phyloP scores from a whole-genome alignment of 345 rosid genomes.

The Reutealis trisperma region DNA sequence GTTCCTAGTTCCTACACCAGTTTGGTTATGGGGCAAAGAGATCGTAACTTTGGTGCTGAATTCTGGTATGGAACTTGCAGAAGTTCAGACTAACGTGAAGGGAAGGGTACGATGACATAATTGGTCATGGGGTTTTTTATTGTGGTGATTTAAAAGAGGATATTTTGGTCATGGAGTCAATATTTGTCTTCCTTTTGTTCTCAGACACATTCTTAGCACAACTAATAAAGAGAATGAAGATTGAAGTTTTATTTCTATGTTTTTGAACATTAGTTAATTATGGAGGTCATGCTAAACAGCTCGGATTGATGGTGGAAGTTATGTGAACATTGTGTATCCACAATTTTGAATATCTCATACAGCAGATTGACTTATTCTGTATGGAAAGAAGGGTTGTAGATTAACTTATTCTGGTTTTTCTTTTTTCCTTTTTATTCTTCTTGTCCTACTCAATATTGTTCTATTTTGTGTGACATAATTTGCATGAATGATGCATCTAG shows the following conservation, averaged over 20 bases:
- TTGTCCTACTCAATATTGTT: too few species aligned
- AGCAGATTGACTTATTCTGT: too few species aligned
- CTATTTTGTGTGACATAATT: too few species aligned
- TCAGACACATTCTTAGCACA: neutral
- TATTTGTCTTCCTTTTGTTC: neutral
- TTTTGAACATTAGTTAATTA: neutral
- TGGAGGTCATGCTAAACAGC: neutral
- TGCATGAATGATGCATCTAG: too few species aligned
- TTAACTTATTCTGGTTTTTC: too few species aligned
- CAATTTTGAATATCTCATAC: neutral
- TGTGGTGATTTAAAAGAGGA: neutral
- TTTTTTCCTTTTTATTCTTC: too few species aligned
- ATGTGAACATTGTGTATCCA: neutral
- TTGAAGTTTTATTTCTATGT: neutral
- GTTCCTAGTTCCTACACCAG: neutral
- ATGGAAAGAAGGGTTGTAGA: too few species aligned
- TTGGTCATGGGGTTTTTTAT: neutral
- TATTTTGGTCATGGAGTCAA: neutral
- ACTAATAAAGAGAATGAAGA: neutral
- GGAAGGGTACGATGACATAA: neutral
- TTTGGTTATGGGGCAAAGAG: neutral
- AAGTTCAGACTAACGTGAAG: neutral
- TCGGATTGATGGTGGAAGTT: neutral
- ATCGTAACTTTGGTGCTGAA: neutral
- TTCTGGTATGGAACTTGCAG: neutral